Conservation (phyloP, 108 stramenopile genomes). For the Asterionellopsis glacialis region DNA sequence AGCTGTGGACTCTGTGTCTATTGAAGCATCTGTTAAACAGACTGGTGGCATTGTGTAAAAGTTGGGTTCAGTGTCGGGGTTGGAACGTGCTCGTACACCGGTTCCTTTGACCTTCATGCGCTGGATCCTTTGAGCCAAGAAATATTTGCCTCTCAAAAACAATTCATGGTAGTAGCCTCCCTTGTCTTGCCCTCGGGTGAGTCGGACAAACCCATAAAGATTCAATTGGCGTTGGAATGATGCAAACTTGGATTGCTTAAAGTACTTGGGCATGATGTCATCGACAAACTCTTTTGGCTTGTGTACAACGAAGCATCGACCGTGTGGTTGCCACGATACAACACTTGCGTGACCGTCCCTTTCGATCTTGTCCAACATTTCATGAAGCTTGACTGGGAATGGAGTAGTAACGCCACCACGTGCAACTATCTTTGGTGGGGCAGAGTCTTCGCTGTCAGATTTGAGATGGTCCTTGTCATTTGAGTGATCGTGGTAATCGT, state of each 20-base stretch:
- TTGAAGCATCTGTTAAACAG: conserved; percentile 6
- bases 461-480: conserved; percentile 16
- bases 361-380: conserved; percentile 59
- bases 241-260: conserved; percentile 84
- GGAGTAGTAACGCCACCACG: conserved; percentile 59
- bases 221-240: conserved; percentile 92
- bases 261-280: conserved; percentile 82
- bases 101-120: conserved; percentile 82
- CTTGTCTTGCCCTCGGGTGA: conserved; percentile 63
- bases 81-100: conserved; percentile 57
- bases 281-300: conserved; percentile 76
- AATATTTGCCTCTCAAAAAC: conserved; percentile 61
- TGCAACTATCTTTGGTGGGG: background rate
- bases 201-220: conserved; percentile 85
- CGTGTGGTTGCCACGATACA: conserved; percentile 85
- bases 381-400: conserved; percentile 71
- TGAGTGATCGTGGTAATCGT: conserved; percentile 25
- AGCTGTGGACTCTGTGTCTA: conserved; percentile 3
- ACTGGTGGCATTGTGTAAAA: conserved; percentile 72
- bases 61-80: conserved; percentile 80
- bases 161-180: conserved; percentile 78
- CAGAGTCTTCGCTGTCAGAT: background rate
- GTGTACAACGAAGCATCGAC: conserved; percentile 84
- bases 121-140: conserved; percentile 58
- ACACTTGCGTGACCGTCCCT: conserved; percentile 49